phyloP scores from a whole-genome alignment of 2,329 filamentous ascomycete genomes.

The Biscogniauxia marginata region DNA sequence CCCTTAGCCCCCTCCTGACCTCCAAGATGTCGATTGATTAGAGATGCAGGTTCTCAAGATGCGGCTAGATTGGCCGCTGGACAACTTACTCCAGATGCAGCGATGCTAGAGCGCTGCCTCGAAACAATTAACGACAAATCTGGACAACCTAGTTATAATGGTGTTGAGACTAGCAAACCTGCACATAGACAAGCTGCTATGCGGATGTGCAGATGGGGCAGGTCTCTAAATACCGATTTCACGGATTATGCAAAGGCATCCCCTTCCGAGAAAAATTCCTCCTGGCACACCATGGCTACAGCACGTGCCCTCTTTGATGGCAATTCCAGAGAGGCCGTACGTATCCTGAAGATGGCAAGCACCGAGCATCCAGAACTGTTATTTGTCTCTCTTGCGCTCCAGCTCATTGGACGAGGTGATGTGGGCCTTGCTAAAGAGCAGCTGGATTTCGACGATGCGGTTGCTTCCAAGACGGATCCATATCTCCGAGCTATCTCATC shows the following conservation, averaged over 20 bases:
- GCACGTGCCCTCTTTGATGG: slow-evolving; percentile 75
- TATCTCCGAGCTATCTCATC: slow-evolving; percentile 79
- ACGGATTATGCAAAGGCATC: slow-evolving; percentile 43
- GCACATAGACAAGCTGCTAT: slow-evolving; percentile 74
- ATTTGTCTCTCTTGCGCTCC: slow-evolving; percentile 66
- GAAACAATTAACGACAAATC: slow-evolving; percentile 62
- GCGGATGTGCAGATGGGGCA: slow-evolving; percentile 71
- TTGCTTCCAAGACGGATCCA: slow-evolving; percentile 67
- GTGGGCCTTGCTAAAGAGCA: slow-evolving; percentile 45
- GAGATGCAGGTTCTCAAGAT: slow-evolving; percentile 45
- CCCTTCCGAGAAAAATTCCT: slow-evolving; percentile 49
- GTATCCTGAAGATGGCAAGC: slow-evolving; percentile 67
- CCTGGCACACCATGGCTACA: slow-evolving; percentile 69
- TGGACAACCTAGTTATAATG: slow-evolving; percentile 61
- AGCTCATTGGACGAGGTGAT: slow-evolving; percentile 56
- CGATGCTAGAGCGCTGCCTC: slow-evolving; percentile 61
- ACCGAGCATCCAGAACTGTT: slow-evolving; percentile 61
- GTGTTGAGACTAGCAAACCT: slow-evolving; percentile 61
- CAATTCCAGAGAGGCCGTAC: slow-evolving; percentile 65
- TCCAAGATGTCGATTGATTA: slow-evolving; percentile 13
- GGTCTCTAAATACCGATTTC: slow-evolving; percentile 47
- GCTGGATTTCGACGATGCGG: slow-evolving; percentile 57
- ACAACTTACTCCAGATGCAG: slow-evolving; percentile 44
- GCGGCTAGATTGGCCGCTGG: slow-evolving; percentile 47
- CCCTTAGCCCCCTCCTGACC: slow-evolving; percentile 16